phyloP scores from a whole-genome alignment of 805 yeast species.

The Yarrowia sp. region DNA sequence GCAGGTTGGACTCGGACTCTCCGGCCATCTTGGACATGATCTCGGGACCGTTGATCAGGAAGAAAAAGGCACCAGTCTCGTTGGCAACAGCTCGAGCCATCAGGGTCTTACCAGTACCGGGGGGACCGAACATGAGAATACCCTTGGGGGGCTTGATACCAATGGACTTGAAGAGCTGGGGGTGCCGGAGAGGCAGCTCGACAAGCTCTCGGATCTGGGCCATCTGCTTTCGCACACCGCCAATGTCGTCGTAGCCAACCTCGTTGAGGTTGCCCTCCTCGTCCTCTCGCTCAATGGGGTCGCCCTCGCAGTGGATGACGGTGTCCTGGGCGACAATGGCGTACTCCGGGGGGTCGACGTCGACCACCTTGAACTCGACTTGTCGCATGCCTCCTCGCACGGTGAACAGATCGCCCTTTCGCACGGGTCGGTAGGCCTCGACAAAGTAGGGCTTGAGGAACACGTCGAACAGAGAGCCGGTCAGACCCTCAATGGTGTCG shows the following conservation, averaged over 20 bases:
- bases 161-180: conserved; percentile 93
- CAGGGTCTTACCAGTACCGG: conserved; percentile 98
- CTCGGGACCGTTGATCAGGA: conserved; percentile 97
- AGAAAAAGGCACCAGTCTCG: conserved; percentile 98
- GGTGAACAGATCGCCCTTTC: conserved; percentile 93
- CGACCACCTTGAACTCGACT: conserved; percentile 97
- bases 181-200: conserved; percentile 96
- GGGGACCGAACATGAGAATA: conserved; percentile 91
- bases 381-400: conserved; percentile 99
- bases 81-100: conserved; percentile 99
- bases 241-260: conserved; percentile 98
- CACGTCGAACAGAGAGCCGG: conserved; percentile 94
- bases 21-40: conserved; percentile 99
- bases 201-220: conserved; percentile 99
- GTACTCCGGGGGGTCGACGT: conserved; percentile 94
- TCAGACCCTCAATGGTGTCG: conserved; percentile 95
- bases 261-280: conserved; percentile 95
- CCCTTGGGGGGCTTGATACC: conserved; percentile 99
- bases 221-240: conserved; percentile 99
- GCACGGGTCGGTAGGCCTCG: conserved; percentile 97
- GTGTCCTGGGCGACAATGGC: conserved; percentile 99
- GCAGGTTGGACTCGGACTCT: conserved; percentile 93
- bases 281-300: conserved; percentile 96
- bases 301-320: conserved; percentile 97
- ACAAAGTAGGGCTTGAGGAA: conserved; percentile 97